phyloP scores from a whole-genome alignment of 2,329 filamentous ascomycete genomes.

The Scytalidium sp. region DNA sequence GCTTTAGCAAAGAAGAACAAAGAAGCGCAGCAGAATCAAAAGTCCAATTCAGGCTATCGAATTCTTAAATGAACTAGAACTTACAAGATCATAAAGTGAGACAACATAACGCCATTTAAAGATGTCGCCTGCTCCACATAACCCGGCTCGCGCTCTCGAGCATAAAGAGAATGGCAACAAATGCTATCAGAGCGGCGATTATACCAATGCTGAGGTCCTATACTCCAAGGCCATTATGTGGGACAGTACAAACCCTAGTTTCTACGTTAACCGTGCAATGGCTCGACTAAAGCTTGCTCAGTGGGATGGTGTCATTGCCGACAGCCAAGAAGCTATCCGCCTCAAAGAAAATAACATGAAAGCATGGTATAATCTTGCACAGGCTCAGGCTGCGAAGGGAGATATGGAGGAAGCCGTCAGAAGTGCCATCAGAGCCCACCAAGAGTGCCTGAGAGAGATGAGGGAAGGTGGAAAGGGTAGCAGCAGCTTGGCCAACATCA shows the following conservation, averaged over 20 bases:
- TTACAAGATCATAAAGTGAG: neutral
- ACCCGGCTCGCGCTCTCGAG: constrained; percentile 20
- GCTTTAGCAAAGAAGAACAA: too few relatives aligned
- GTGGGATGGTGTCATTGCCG: constrained; percentile 73
- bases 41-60: too few relatives aligned
- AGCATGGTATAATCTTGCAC: constrained; percentile 77
- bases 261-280: constrained; percentile 90
- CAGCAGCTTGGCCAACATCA: constrained; percentile 69
- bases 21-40: too few relatives aligned
- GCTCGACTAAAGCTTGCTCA: constrained; percentile 70
- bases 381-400: constrained; percentile 74
- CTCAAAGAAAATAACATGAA: constrained; percentile 61
- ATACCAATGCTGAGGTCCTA: constrained; percentile 59
- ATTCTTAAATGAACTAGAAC: too few relatives aligned
- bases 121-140: constrained; percentile 1
- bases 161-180: constrained; percentile 33
- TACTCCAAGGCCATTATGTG: constrained; percentile 78
- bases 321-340: constrained; percentile 74
- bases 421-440: constrained; percentile 70
- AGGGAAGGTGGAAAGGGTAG: constrained; percentile 72
- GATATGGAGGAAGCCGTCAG: constrained; percentile 71
- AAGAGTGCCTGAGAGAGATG: constrained; percentile 62
- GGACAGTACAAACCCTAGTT: constrained; percentile 71
- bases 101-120: neutral
- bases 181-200: constrained; percentile 65